Evolutionary conservation across 2,329 filamentous ascomycete species (phyloP), one percentile per base, ranked within the genome.

Genomic region (Monilinia laxa): DNA sequence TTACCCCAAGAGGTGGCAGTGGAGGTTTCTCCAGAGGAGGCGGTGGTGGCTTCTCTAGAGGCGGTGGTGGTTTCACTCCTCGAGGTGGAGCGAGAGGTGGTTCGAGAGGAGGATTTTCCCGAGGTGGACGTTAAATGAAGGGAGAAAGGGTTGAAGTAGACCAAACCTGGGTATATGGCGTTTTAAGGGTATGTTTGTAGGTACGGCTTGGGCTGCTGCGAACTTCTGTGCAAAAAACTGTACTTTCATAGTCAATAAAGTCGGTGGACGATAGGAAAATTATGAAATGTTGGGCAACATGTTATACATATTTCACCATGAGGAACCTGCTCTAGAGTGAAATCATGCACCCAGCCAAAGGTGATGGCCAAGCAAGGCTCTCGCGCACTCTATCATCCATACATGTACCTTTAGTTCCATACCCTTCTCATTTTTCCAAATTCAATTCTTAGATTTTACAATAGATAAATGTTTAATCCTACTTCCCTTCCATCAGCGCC

Each of bases 1-100:
- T 80, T 73, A 80, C 78, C 67, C 77, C 78, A 53, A 75, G 81
- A 70, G 79, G 81, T 65, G 77, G 79, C 53, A 77, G 83, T 52
- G 73, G 74, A 64, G 74, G 74, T 18, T 77, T 77, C 68, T 75
- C 75, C 25, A 73, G 77, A 62, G 74, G 75, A n/a, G 64, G 71
- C 28, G 69, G 74, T 31, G 76, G 58, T 25, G 58, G 76, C 14
- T 77, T 77, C 68, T 75, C 75, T 25, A 73, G 77, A 70, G 72
- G 75, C 12, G 69, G 73, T 57, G 72, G 75, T 63, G 76, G 74
- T 12, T 76, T 76, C 62, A 69, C 74, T 64, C 68, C 73, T 47
- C 71, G 75, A 71, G 75, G 75, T 35, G 64, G 64, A 12, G 45
- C 58, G 42, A 69, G 75, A 70, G 75, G 75, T 53, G 72, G 70